Evolutionary conservation across 2,329 filamentous ascomycete genomes (phyloP), one percentile per base, ranked within the genome.

Genomic region (Tolypocladium album): DNA sequence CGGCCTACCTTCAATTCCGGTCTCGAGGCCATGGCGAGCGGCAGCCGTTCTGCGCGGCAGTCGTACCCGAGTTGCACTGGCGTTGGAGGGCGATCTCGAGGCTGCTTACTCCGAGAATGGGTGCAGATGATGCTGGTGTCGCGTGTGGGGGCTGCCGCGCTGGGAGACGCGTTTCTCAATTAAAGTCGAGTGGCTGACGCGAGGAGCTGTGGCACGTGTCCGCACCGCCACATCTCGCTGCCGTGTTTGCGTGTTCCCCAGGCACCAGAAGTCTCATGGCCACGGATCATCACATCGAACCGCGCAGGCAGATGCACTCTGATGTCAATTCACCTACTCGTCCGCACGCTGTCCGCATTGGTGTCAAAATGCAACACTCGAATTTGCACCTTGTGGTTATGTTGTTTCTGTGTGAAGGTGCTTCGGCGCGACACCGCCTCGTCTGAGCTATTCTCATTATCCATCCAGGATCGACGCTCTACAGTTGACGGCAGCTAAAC

Each of bases 1-100:
- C 24, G 9, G 61, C 61, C 47, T 61, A 88, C 87, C 82, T 88
- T 89, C 57, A 90, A 73, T 70, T 90, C 87, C 60, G 87, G 87
- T 69, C 87, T 78, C 58, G 87, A 88, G 72, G 86, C 85, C 87
- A 90, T 90, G 53, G 63, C 81, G 67, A 63, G 43, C n/a, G 31
- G 53, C 36, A 40, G n/a, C 36, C 12, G 8, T 22, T 55, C 13
- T 56, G 36, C 22, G 36, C 34, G 27, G 53, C 53, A 55, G 12
- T 55, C 52, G 20, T 57, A 9, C n/a, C 52, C 53, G n/a, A 55
- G 53, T 34, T 24, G 43, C 45, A 31, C 58, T 53, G 42, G 58
- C 47, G 47, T 34, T 52, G 50, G 27, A 20, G 13, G 17, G 12
- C 24, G 31, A 36, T 53, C 31, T 31, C 11, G 50, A 38, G 20